phyloP scores from a whole-genome alignment of 1,284 basidiomycete species.

The Trametes versicolor region DNA sequence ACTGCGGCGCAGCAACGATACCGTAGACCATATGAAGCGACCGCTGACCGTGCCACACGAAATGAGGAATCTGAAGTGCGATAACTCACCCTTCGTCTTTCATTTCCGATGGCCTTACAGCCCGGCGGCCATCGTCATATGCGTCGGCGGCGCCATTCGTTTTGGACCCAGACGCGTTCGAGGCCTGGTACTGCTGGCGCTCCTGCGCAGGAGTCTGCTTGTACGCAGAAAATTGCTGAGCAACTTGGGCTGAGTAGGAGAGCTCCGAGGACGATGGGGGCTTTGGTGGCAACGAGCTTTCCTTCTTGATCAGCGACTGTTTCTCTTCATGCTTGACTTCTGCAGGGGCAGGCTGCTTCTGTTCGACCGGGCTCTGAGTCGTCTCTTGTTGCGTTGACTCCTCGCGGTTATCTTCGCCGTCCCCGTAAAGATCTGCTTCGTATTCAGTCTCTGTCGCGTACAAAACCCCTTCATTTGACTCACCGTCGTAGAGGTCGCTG shows the following conservation, averaged over 20 bases:
- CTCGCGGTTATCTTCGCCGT: slow-evolving; percentile 36
- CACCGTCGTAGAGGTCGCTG: slow-evolving; percentile 41
- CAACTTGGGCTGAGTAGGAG: slow-evolving; percentile 78
- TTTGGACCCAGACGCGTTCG: slow-evolving; percentile 29
- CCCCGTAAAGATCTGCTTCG: slow-evolving; percentile 37
- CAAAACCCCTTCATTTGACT: neutral
- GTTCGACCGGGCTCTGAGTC: slow-evolving; percentile 22
- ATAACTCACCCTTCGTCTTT: slow-evolving; percentile 91
- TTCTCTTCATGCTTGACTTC: slow-evolving; percentile 33
- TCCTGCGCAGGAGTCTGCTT: slow-evolving; percentile 76
- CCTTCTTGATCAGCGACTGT: slow-evolving; percentile 22
- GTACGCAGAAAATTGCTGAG: slow-evolving; percentile 73
- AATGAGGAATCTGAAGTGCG: slow-evolving; percentile 34
- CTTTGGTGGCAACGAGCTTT: slow-evolving; percentile 39
- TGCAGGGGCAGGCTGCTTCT: slow-evolving; percentile 14
- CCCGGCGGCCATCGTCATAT: slow-evolving; percentile 30
- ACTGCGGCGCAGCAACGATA: slow-evolving; percentile 32
- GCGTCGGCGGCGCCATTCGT: slow-evolving; percentile 26
- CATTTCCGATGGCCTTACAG: slow-evolving; percentile 81
- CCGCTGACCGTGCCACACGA: slow-evolving; percentile 20
- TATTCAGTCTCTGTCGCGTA: neutral
- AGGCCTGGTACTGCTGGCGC: slow-evolving; percentile 56
- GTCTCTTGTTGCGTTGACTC: slow-evolving; percentile 26
- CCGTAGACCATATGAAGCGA: slow-evolving; percentile 25
- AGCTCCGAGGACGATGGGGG: slow-evolving; percentile 46